These are phyloP conservation scores for Ceratobasidium sp. DNA, from an alignment of 1,284 basidiomycete species.

Conservation along the genomic window DNA sequence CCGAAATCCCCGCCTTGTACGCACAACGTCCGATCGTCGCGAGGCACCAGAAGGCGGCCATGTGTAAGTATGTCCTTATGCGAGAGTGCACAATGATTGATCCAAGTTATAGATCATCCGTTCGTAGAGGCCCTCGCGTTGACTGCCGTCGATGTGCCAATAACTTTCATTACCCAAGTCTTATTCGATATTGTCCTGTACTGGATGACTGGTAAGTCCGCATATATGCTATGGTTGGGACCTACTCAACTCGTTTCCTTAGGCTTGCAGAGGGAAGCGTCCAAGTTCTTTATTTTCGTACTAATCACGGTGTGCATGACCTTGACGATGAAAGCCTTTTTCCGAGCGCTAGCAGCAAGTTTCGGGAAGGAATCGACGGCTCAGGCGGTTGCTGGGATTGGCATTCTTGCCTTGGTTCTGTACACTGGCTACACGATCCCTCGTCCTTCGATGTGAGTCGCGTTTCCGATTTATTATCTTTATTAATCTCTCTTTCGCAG, in stretches of 20 bases:
- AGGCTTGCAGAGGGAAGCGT: conserved; percentile 8
- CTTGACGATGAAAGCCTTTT: conserved; percentile 72
- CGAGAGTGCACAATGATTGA: not conserved
- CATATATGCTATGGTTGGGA: not conserved
- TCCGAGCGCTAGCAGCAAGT: conserved; percentile 59
- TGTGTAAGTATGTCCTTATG: conserved; percentile 57
- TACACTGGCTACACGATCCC: conserved; percentile 82
- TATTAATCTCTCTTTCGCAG: not conserved
- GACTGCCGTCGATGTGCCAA: conserved; percentile 78
- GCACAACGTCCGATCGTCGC: conserved; percentile 79
- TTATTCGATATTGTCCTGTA: conserved; percentile 73
- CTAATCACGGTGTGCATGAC: conserved; percentile 69
- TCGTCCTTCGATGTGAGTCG: conserved; percentile 53
- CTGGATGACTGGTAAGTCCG: conserved; percentile 67
- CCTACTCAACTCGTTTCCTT: not conserved
- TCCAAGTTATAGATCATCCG: conserved; percentile 4
- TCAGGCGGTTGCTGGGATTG: conserved; percentile 3
- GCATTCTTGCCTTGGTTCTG: conserved; percentile 56
- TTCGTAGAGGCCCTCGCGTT: conserved; percentile 69
- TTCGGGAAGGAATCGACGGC: conserved; percentile 16
- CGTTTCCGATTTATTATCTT: not conserved
- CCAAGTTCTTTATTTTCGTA: conserved; percentile 29
- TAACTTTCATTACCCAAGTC: conserved; percentile 67
- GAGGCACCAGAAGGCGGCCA: conserved; percentile 69
- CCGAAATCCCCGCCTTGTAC: conserved; percentile 83